Evolutionary conservation across 2,329 filamentous ascomycete genomes (phyloP).

Genomic region (Sporothrix protearum): DNA sequence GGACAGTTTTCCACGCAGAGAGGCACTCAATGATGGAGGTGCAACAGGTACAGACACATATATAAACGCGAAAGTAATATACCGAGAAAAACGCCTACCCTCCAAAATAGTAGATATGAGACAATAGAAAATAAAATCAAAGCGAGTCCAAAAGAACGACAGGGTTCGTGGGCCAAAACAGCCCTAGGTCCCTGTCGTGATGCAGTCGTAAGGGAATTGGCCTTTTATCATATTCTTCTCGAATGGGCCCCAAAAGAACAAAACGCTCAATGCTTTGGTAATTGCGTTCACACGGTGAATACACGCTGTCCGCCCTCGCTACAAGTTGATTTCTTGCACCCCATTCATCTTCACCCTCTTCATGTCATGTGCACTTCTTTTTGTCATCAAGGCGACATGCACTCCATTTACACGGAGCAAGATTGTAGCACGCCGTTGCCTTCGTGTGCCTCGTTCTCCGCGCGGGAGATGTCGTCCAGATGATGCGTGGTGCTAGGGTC

Average conservation of each 20-base stretch:
- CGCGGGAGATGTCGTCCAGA: not conserved
- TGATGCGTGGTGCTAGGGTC: not conserved
- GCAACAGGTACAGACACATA: constrained; percentile 7
- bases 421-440: not conserved
- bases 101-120: not conserved
- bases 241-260: not conserved
- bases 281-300: not conserved
- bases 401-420: not conserved
- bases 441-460: not conserved
- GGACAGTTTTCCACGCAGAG: not conserved
- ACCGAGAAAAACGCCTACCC: constrained; percentile 8
- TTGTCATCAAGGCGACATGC: not conserved
- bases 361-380: not conserved
- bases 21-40: not conserved
- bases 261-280: constrained; percentile 9
- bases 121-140: not conserved
- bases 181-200: not conserved
- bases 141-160: not conserved
- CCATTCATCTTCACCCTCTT: not conserved
- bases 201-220: not conserved
- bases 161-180: not conserved
- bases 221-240: not conserved
- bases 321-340: not conserved
- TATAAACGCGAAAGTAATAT: constrained; percentile 12
- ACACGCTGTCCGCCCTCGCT: not conserved